These are phyloP conservation scores for Colletotrichum sp. DNA, from an alignment of 2,329 filamentous ascomycete genomes.

Conservation along the genomic window DNA sequence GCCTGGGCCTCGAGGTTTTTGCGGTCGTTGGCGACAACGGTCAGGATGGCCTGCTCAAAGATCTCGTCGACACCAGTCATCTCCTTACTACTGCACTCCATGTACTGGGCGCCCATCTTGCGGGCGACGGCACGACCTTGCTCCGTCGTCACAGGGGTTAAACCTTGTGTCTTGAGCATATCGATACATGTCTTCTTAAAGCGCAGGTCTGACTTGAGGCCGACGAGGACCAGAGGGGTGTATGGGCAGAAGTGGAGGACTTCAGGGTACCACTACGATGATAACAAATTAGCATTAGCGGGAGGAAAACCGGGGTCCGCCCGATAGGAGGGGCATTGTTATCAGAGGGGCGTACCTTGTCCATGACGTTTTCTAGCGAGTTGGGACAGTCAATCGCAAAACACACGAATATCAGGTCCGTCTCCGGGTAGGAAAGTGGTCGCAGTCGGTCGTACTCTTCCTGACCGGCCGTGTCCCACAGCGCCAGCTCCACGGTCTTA, in stretches of 20 bases:
- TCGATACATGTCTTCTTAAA: slow-evolving; percentile 97
- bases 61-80: slow-evolving; percentile 96
- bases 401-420: slow-evolving; percentile 96
- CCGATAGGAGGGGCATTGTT: slow-evolving; percentile 1
- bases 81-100: slow-evolving; percentile 99
- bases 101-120: slow-evolving; percentile 94
- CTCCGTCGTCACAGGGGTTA: slow-evolving; percentile 91
- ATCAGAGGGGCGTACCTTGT: slow-evolving; percentile 73
- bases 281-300: slow-evolving; percentile 31
- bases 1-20: slow-evolving; percentile 63
- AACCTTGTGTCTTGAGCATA: slow-evolving; percentile 95
- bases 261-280: slow-evolving; percentile 91
- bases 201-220: slow-evolving; percentile 95
- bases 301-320: not conserved
- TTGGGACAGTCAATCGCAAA: slow-evolving; percentile 99
- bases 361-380: slow-evolving; percentile 96
- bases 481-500: slow-evolving; percentile 93
- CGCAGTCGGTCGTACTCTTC: slow-evolving; percentile 98
- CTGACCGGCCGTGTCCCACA: slow-evolving; percentile 98
- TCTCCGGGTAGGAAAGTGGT: slow-evolving; percentile 96
- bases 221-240: slow-evolving; percentile 93
- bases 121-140: slow-evolving; percentile 87
- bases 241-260: slow-evolving; percentile 99
- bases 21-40: slow-evolving; percentile 81
- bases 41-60: slow-evolving; percentile 90